phyloP scores from a whole-genome alignment of 306 rosid species.

The Canavalia ensiformis region DNA sequence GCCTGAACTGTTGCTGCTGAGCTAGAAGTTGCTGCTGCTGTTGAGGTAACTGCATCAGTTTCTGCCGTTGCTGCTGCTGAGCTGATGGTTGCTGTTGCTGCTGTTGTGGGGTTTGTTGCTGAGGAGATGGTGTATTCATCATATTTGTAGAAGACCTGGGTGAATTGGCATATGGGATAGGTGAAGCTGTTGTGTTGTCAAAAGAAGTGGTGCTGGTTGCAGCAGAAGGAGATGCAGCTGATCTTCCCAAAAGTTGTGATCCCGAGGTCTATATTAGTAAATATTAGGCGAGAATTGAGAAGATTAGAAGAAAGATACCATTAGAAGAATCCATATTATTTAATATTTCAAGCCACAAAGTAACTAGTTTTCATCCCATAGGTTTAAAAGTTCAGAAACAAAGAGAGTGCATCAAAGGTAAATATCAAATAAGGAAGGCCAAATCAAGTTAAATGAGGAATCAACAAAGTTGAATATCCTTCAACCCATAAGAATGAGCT shows the following conservation, averaged over 20 bases:
- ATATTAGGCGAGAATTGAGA: slow-evolving; percentile 26
- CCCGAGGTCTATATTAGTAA: slow-evolving; percentile 69
- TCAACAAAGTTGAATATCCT: slow-evolving; percentile 30
- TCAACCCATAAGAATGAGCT: slow-evolving; percentile 19
- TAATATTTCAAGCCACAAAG: slow-evolving; percentile 37
- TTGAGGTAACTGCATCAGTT: slow-evolving; percentile 83
- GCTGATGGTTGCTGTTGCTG: slow-evolving; percentile 64
- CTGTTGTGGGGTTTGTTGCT: slow-evolving; percentile 79
- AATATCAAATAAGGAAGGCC: slow-evolving; percentile 28
- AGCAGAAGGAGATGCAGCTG: slow-evolving; percentile 92
- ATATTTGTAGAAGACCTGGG: slow-evolving; percentile 83
- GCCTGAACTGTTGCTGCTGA: slow-evolving; percentile 89
- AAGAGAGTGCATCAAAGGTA: slow-evolving; percentile 11
- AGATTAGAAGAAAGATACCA: slow-evolving; percentile 2
- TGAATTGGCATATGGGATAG: slow-evolving; percentile 93
- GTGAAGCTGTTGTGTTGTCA: slow-evolving; percentile 82
- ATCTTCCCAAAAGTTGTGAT: slow-evolving; percentile 90
- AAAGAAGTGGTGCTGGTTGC: slow-evolving; percentile 73
- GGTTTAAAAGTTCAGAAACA: background rate
- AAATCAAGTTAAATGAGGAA: slow-evolving; percentile 26
- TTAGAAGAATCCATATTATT: slow-evolving; percentile 35
- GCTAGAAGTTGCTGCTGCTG: slow-evolving; percentile 85
- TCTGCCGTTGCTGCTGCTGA: slow-evolving; percentile 74
- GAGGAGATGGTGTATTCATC: slow-evolving; percentile 97
- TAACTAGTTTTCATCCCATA: slow-evolving; percentile 37